Percentiles rank a stretch among this genome's conserved stretches.
Conservation (phyloP, 495 filamentous ascomycete species). For the Hyphodiscus hymeniophilus region DNA sequence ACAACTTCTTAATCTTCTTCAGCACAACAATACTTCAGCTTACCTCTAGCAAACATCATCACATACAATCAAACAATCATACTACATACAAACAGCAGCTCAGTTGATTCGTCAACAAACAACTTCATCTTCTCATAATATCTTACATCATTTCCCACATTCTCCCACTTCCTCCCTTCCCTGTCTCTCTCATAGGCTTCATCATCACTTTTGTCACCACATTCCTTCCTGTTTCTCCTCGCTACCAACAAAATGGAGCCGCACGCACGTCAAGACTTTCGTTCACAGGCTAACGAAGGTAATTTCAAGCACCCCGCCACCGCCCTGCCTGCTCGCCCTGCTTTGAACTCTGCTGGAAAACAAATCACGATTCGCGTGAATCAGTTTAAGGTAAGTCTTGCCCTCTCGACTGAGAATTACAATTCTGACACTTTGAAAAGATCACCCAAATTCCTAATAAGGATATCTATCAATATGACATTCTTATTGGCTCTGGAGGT, state of each 20-base stretch:
- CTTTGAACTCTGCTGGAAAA: conserved; percentile 50
- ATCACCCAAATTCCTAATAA: conserved; percentile 45
- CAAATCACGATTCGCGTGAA: conserved; percentile 57
- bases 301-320: conserved; percentile 7
- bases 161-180: background rate
- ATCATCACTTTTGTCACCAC: conserved; percentile 4
- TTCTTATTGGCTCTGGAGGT: no score
- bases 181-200: background rate
- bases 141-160: conserved; percentile 10
- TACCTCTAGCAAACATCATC: conserved; percentile 1
- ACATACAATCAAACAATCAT: no score
- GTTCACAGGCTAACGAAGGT: conserved; percentile 6
- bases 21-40: no score
- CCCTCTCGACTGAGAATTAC: no score
- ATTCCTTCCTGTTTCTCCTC: background rate
- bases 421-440: no score
- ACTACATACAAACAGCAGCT: no score
- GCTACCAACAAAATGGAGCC: conserved; percentile 19
- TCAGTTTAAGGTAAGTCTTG: conserved; percentile 60
- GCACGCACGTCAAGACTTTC: conserved; percentile 2
- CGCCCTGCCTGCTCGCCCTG: conserved; percentile 29
- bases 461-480: conserved; percentile 76
- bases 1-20: no score
- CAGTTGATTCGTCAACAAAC: conserved; percentile 11
- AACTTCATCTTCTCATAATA: conserved; percentile 6